Conservation (phyloP, 2,329 filamentous ascomycete species). For the Fusarium incarnatum region DNA sequence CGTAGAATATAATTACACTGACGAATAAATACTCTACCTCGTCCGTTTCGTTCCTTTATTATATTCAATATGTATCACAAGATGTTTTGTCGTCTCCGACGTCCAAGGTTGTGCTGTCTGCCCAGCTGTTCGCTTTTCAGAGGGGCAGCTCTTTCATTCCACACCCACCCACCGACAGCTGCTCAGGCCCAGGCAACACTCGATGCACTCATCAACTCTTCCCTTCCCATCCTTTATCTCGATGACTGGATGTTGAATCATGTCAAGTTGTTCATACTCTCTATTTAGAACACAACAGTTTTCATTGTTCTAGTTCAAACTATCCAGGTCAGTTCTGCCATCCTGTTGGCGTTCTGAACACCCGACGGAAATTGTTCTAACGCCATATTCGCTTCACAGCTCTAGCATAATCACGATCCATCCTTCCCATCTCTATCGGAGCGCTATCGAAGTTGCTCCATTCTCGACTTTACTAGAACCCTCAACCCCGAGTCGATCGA, state of each 20-base stretch:
- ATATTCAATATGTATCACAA: background rate
- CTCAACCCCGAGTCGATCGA: background rate
- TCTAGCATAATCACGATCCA: background rate
- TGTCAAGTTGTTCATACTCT: background rate
- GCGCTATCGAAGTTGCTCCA: background rate
- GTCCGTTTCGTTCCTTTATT: background rate
- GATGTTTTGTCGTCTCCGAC: no score
- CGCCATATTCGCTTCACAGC: background rate
- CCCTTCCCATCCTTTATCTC: background rate
- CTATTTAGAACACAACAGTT: background rate
- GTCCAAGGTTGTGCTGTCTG: background rate
- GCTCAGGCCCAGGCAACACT: background rate
- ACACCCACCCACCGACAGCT: background rate
- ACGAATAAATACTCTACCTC: background rate
- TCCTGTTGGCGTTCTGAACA: slow-evolving; percentile 7
- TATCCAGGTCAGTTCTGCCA: slow-evolving; percentile 11
- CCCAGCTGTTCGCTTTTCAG: background rate
- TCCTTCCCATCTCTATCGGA: background rate
- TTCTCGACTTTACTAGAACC: background rate
- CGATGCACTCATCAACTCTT: background rate
- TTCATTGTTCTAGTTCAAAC: slow-evolving; percentile 11
- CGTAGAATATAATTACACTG: background rate
- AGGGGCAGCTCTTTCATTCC: background rate
- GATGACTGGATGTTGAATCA: background rate
- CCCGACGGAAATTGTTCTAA: slow-evolving; percentile 6